Evolutionary conservation across 805 yeast species (phyloP).

Genomic region (Scheffersomyces amazonensis): DNA sequence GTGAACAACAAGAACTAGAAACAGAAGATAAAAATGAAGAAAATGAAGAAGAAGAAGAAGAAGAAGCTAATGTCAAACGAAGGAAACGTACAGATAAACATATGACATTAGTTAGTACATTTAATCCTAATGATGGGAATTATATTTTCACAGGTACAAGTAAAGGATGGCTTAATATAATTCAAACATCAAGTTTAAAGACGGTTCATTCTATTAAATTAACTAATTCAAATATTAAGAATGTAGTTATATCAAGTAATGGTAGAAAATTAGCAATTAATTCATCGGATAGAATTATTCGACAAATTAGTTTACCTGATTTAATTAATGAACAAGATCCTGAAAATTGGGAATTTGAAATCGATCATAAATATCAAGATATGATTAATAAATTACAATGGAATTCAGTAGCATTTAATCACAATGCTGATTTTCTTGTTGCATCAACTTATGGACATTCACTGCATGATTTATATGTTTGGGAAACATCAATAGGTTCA

Average conservation of each 20-base stretch:
- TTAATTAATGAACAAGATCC: constrained; percentile 23
- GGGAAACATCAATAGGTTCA: constrained; percentile 92
- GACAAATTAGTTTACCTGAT: constrained; percentile 57
- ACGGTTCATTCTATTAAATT: constrained; percentile 51
- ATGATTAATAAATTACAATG: constrained; percentile 85
- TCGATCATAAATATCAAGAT: constrained; percentile 84
- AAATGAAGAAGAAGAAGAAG: constrained; percentile 12
- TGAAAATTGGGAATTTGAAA: constrained; percentile 52
- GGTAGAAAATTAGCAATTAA: constrained; percentile 68
- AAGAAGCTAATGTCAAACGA: constrained; percentile 10
- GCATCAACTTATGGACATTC: constrained; percentile 84
- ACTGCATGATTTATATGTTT: constrained; percentile 83
- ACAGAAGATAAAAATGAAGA: too few relatives aligned
- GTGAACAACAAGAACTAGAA: constrained; percentile 5
- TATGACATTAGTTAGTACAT: constrained; percentile 49
- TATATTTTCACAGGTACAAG: constrained; percentile 73
- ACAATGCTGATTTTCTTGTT: constrained; percentile 75
- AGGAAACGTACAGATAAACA: constrained; percentile 27
- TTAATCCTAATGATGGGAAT: constrained; percentile 48
- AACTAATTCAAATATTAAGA: constrained; percentile 71
- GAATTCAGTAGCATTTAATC: constrained; percentile 76
- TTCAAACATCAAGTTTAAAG: constrained; percentile 23
- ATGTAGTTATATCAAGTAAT: constrained; percentile 55
- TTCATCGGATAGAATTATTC: constrained; percentile 71
- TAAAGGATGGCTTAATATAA: constrained; percentile 70